Percentiles rank a stretch among this genome's conserved stretches.
Evolutionary conservation across 768 basidiomycete genomes (phyloP).

Genomic region (Mycena pura): DNA sequence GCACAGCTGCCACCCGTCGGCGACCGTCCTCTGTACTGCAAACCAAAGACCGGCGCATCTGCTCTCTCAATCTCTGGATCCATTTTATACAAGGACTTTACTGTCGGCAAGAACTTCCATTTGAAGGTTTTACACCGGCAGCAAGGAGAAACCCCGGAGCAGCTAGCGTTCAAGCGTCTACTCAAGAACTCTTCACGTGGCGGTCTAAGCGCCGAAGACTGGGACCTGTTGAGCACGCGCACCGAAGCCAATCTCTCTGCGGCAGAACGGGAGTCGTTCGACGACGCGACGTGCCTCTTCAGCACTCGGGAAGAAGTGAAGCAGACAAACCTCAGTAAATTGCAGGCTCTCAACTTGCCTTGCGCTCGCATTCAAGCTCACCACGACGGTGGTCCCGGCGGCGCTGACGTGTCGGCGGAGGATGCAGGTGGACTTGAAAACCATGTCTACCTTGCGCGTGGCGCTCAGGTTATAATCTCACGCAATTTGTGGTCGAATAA

Average conservation of each 20-base stretch:
- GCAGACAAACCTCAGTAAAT: neutral
- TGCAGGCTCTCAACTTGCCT: conserved; percentile 4
- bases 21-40: conserved; percentile 9
- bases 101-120: conserved; percentile 2
- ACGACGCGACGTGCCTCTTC: conserved; percentile 11
- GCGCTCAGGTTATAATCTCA: conserved; percentile 17
- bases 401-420: neutral
- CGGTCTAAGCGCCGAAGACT: conserved; percentile 3
- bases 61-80: neutral
- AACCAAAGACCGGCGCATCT: neutral
- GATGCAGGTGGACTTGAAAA: conserved; percentile 9
- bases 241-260: neutral
- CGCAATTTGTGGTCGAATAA: conserved; percentile 14
- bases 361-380: conserved; percentile 15
- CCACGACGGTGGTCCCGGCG: conserved; percentile 15
- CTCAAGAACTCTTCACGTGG: conserved; percentile 11
- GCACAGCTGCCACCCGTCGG: conserved; percentile 23
- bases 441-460: neutral
- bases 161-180: neutral
- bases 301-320: conserved; percentile 15
- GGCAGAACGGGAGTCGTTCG: neutral
- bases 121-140: conserved; percentile 14
- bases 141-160: conserved; percentile 7
- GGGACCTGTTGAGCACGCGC: neutral
- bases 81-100: conserved; percentile 9